These are phyloP conservation scores for Prunus yedoensis DNA, from an alignment of 331 rosid species.

Conservation along the genomic window DNA sequence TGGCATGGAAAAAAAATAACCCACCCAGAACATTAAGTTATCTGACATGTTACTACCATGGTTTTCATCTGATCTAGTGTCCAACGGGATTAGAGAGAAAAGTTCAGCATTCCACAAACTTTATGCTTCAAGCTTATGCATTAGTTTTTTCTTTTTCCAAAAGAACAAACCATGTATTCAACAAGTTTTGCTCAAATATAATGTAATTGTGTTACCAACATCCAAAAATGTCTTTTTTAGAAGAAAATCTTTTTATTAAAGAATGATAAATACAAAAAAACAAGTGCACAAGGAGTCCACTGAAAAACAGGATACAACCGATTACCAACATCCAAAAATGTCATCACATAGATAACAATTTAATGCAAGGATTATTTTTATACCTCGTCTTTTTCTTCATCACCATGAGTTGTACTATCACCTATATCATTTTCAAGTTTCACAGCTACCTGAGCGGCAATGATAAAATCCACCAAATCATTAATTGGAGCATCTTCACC, in stretches of 20 bases:
- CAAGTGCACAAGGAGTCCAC: too few species aligned
- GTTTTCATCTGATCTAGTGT: neutral
- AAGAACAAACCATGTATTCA: neutral
- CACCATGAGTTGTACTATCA: conserved; percentile 31
- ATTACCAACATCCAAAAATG: conserved; percentile 6
- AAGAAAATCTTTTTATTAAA: too few species aligned
- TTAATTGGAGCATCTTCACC: conserved; percentile 69
- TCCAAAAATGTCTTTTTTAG: conserved; percentile 2
- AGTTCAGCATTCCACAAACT: conserved; percentile 4
- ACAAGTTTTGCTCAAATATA: neutral
- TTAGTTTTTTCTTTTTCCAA: neutral
- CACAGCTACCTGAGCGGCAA: conserved; percentile 78
- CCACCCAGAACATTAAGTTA: neutral
- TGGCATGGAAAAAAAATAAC: neutral
- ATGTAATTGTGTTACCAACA: neutral
- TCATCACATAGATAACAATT: neutral
- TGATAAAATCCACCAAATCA: conserved; percentile 78
- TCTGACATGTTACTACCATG: neutral
- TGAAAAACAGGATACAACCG: too few species aligned
- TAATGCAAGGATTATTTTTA: conserved; percentile 7
- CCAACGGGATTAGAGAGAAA: neutral
- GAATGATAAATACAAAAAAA: too few species aligned
- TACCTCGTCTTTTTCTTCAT: conserved; percentile 62
- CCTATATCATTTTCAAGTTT: conserved; percentile 55
- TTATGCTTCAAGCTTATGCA: neutral